phyloP scores from a whole-genome alignment of 352 stramenopile species.

The Phytophthora melonis region DNA sequence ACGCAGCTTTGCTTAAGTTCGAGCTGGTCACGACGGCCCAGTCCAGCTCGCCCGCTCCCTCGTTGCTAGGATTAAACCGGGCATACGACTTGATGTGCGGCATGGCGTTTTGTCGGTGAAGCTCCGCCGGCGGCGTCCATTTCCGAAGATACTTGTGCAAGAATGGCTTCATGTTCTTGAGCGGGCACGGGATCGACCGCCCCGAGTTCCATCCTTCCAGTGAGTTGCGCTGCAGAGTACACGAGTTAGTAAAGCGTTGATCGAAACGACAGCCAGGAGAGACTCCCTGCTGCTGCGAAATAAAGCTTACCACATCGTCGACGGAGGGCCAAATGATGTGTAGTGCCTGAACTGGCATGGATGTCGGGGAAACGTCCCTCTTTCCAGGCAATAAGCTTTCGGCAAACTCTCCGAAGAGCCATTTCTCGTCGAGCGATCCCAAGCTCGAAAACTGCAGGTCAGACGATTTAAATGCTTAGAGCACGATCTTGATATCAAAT shows the following conservation, averaged over 20 bases:
- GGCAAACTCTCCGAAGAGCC: conserved; percentile 82
- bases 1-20: conserved; percentile 87
- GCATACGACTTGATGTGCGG: conserved; percentile 88
- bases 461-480: not conserved
- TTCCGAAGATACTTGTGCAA: conserved; percentile 87
- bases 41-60: conserved; percentile 49
- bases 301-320: conserved; percentile 69
- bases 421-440: conserved; percentile 84
- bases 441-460: conserved; percentile 77
- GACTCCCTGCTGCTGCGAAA: not conserved
- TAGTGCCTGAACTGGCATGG: conserved; percentile 60
- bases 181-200: conserved; percentile 70
- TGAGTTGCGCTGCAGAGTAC: conserved; percentile 64
- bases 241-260: conserved; percentile 6
- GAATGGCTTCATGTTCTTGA: conserved; percentile 91
- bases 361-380: conserved; percentile 36
- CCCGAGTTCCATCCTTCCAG: conserved; percentile 82
- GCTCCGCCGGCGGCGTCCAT: conserved; percentile 61
- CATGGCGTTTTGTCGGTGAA: conserved; percentile 84
- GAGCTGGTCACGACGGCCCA: conserved; percentile 85
- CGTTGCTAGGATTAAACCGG: conserved; percentile 54
- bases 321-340: conserved; percentile 88
- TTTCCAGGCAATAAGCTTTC: conserved; percentile 66
- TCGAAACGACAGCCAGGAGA: not conserved
- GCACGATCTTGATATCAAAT: not conserved